Conservation (phyloP, 495 filamentous ascomycete species). For the Parachaetomium inaequale region DNA sequence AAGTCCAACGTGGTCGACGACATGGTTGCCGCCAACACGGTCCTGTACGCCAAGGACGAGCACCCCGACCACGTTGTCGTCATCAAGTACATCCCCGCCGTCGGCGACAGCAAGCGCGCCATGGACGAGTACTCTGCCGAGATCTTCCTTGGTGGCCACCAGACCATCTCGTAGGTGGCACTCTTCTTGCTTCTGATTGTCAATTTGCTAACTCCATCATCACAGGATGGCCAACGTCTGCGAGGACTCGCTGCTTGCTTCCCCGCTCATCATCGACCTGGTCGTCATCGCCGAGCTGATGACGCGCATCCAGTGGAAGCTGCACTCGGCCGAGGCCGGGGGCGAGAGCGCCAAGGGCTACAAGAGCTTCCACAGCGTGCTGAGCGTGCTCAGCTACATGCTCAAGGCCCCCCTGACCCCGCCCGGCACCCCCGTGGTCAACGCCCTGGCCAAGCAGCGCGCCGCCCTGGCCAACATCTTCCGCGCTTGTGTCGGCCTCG, state of each 20-base stretch:
- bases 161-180: slow-evolving; percentile 71
- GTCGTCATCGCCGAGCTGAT: slow-evolving; percentile 92
- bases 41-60: slow-evolving; percentile 84
- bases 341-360: slow-evolving; percentile 59
- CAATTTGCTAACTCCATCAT: slow-evolving; percentile 16
- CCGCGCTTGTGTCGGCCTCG: slow-evolving; percentile 93
- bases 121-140: slow-evolving; percentile 98
- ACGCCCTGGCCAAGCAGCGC: slow-evolving; percentile 94
- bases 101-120: slow-evolving; percentile 98
- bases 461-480: slow-evolving; percentile 96
- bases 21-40: slow-evolving; percentile 93
- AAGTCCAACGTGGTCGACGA: slow-evolving; percentile 99
- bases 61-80: slow-evolving; percentile 87
- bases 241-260: slow-evolving; percentile 97
- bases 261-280: slow-evolving; percentile 94
- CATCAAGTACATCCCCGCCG: slow-evolving; percentile 99
- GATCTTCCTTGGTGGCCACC: slow-evolving; percentile 98
- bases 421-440: slow-evolving; percentile 93
- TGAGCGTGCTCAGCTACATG: slow-evolving; percentile 99
- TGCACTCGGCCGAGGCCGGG: slow-evolving; percentile 41
- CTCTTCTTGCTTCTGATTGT: slow-evolving; percentile 16
- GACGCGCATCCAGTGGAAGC: slow-evolving; percentile 93
- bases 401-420: slow-evolving; percentile 97
- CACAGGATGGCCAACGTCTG: slow-evolving; percentile 92
- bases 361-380: slow-evolving; percentile 93